Evolutionary conservation across 2,329 filamentous ascomycete genomes (phyloP).

Genomic region (Pyricularia grisea): DNA sequence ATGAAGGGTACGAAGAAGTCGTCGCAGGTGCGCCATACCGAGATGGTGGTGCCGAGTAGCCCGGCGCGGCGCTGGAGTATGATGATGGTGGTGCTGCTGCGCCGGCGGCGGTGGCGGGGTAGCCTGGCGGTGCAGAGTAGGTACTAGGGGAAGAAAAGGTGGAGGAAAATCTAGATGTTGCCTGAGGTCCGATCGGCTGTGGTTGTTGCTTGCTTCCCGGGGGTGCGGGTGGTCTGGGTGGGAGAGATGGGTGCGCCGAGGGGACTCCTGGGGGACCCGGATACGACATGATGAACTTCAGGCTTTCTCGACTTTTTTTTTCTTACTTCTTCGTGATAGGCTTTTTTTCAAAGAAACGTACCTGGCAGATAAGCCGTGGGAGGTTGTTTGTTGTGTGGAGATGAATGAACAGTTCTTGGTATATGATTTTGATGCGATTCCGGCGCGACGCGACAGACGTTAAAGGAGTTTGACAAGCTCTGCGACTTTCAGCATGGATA

Average conservation of each 20-base stretch:
- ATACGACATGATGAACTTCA: slow-evolving; percentile 14
- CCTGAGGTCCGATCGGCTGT: slow-evolving; percentile 3
- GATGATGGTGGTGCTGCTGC: slow-evolving; percentile 4
- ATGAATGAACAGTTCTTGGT: background rate
- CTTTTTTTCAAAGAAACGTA: background rate
- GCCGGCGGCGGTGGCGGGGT: slow-evolving; percentile 9
- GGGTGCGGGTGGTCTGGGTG: slow-evolving; percentile 11
- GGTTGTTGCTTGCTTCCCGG: background rate
- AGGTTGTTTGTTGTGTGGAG: background rate
- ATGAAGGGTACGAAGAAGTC: slow-evolving; percentile 15
- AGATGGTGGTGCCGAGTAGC: slow-evolving; percentile 23
- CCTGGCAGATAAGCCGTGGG: background rate
- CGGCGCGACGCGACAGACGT: background rate
- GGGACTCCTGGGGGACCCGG: slow-evolving; percentile 15
- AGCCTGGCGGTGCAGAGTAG: slow-evolving; percentile 4
- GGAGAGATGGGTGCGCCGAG: slow-evolving; percentile 14
- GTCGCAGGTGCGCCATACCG: slow-evolving; percentile 32
- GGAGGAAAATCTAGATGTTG: slow-evolving; percentile 2
- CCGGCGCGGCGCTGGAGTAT: slow-evolving; percentile 6
- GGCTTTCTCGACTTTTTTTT: background rate
- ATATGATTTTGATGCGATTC: background rate
- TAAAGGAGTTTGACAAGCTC: background rate
- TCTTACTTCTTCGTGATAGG: background rate
- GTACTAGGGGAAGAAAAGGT: slow-evolving; percentile 23
- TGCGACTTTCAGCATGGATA: background rate